Evolutionary conservation across 2,329 filamentous ascomycete genomes (phyloP).

Genomic region (Pseudogymnoascus sp.): DNA sequence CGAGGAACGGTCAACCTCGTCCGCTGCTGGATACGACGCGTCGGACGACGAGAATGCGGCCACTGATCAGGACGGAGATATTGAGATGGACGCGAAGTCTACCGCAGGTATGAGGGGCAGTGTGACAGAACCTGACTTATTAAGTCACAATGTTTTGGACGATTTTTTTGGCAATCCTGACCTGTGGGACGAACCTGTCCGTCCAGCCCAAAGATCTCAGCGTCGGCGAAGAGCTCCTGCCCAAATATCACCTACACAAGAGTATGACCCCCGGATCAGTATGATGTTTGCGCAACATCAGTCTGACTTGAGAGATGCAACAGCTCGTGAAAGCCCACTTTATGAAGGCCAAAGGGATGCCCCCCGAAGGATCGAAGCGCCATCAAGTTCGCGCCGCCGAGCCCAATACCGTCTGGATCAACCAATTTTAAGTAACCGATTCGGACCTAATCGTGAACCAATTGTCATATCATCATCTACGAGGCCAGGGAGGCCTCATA

Average conservation of each 20-base stretch:
- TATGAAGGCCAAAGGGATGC: conserved; percentile 15
- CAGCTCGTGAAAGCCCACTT: conserved; percentile 14
- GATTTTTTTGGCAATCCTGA: neutral
- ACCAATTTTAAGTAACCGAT: neutral
- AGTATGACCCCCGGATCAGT: conserved; percentile 27
- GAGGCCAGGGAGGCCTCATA: conserved; percentile 5
- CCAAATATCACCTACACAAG: conserved; percentile 13
- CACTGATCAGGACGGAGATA: conserved; percentile 29
- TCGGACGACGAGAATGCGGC: conserved; percentile 15
- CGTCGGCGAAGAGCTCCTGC: conserved; percentile 12
- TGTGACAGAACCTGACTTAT: neutral
- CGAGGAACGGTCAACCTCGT: conserved; percentile 11
- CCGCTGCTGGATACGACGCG: conserved; percentile 20
- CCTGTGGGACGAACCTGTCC: conserved; percentile 11
- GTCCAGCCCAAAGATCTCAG: conserved; percentile 19
- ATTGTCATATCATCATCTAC: conserved; percentile 6
- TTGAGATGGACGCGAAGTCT: conserved; percentile 26
- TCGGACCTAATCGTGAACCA: neutral
- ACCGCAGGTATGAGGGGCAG: neutral
- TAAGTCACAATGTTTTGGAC: neutral
- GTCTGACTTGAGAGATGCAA: conserved; percentile 17
- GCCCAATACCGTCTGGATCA: conserved; percentile 19
- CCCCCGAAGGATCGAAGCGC: conserved; percentile 16
- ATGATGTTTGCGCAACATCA: conserved; percentile 28
- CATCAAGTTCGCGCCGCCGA: conserved; percentile 17